Evolutionary conservation across 495 filamentous ascomycete species (phyloP).

Genomic region (Staphylotrichum longicolle): DNA sequence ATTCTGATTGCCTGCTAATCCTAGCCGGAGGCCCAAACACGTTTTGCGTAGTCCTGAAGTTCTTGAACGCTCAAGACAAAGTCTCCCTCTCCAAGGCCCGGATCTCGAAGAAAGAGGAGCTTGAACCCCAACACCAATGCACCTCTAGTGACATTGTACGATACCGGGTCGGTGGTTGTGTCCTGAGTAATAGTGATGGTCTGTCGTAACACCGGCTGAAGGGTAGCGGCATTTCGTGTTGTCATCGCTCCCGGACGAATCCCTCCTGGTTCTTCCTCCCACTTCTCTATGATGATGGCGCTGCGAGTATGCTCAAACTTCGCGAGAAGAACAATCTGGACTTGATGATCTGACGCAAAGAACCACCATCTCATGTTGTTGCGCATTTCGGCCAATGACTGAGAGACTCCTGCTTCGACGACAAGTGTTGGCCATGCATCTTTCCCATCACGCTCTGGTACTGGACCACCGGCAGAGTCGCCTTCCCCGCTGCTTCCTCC

Average conservation of each 20-base stretch:
- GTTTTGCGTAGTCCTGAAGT: constrained; percentile 22
- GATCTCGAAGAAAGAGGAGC: constrained; percentile 27
- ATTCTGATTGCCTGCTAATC: constrained; percentile 14
- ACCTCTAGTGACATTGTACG: constrained; percentile 28
- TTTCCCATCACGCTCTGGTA: constrained; percentile 20
- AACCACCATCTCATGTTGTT: constrained; percentile 38
- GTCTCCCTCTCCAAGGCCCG: constrained; percentile 25
- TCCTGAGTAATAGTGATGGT: constrained; percentile 7
- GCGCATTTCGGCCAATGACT: constrained; percentile 27
- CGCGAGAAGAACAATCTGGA: constrained; percentile 33
- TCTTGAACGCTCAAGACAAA: constrained; percentile 22
- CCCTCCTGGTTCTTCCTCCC: constrained; percentile 1
- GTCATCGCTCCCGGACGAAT: constrained; percentile 25
- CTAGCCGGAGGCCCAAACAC: constrained; percentile 15
- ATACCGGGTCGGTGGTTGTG: constrained; percentile 18
- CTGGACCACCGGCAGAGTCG: constrained; percentile 29
- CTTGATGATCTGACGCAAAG: constrained; percentile 31
- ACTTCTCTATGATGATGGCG: constrained; percentile 24
- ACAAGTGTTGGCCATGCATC: constrained; percentile 35
- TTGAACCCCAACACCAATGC: constrained; percentile 26
- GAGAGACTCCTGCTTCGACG: constrained; percentile 33
- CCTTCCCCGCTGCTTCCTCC: constrained; percentile 22
- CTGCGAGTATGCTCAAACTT: constrained; percentile 21
- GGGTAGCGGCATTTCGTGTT: constrained; percentile 2
- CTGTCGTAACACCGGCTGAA: constrained; percentile 10